These are phyloP conservation scores for Castanea crenata DNA, from an alignment of 306 rosid species.

Conservation along the genomic window DNA sequence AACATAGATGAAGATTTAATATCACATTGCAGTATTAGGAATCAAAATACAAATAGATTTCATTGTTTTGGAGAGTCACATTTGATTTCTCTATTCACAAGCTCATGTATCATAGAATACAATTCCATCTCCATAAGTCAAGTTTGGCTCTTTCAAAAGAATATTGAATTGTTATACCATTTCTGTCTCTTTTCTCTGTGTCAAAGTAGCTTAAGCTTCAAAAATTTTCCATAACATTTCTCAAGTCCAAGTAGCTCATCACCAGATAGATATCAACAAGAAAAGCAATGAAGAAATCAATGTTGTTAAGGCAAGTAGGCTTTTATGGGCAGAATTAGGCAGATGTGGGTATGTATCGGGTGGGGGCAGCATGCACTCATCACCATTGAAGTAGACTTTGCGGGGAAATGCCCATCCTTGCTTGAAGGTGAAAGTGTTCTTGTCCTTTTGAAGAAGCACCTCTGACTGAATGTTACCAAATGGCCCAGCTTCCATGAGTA, in stretches of 20 bases:
- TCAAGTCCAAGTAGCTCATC: slow-evolving; percentile 21
- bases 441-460: slow-evolving; percentile 70
- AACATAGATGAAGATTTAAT: neutral
- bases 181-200: slow-evolving; percentile 11
- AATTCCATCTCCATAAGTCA: slow-evolving; percentile 5
- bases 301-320: slow-evolving; percentile 24
- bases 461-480: slow-evolving; percentile 80
- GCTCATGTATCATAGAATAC: slow-evolving; percentile 9
- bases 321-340: slow-evolving; percentile 58
- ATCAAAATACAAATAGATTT: slow-evolving; percentile 8
- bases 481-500: slow-evolving; percentile 87
- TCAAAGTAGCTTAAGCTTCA: slow-evolving; percentile 28
- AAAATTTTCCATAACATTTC: slow-evolving; percentile 36
- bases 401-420: slow-evolving; percentile 96
- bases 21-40: slow-evolving; percentile 7
- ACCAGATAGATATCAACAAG: slow-evolving; percentile 45
- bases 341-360: slow-evolving; percentile 84
- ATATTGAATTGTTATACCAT: slow-evolving; percentile 3
- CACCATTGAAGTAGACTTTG: slow-evolving; percentile 87
- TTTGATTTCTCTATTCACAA: slow-evolving; percentile 23
- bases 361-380: slow-evolving; percentile 90
- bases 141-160: slow-evolving; percentile 21
- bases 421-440: slow-evolving; percentile 76
- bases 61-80: slow-evolving; percentile 7
- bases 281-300: slow-evolving; percentile 41